A percentile compares a stretch with the other conserved stretches of the same genome.
phyloP scores from a whole-genome alignment of 495 filamentous ascomycete species.

The Usnea hakonensis region DNA sequence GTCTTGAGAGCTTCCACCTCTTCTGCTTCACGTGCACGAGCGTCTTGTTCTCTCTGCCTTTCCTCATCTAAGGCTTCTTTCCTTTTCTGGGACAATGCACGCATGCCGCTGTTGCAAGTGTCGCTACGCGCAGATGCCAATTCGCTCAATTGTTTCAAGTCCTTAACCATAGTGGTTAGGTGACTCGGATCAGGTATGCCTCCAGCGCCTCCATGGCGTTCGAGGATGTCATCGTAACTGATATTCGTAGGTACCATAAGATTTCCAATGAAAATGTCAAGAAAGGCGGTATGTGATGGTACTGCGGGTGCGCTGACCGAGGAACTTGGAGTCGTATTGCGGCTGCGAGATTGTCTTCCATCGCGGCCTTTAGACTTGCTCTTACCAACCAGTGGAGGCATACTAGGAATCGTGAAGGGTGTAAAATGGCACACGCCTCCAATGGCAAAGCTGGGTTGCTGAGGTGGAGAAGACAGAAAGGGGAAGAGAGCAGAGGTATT shows the following conservation, averaged over 20 bases:
- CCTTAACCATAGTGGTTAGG: constrained; percentile 58
- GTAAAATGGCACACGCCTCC: background rate
- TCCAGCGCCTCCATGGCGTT: constrained; percentile 53
- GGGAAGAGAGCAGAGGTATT: too few relatives aligned
- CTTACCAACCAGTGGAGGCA: constrained; percentile 48
- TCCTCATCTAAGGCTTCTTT: constrained; percentile 52
- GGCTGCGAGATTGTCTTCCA: constrained; percentile 66
- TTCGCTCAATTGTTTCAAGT: constrained; percentile 57
- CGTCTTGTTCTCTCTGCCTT: constrained; percentile 34
- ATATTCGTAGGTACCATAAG: constrained; percentile 49
- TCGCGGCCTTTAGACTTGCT: constrained; percentile 68
- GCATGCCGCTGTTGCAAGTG: constrained; percentile 64
- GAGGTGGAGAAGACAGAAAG: background rate
- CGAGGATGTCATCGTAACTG: constrained; percentile 66
- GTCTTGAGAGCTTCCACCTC: constrained; percentile 40
- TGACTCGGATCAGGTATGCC: constrained; percentile 67
- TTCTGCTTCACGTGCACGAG: constrained; percentile 37
- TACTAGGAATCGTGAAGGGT: constrained; percentile 19
- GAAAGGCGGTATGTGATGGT: constrained; percentile 45
- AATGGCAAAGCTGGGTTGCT: background rate
- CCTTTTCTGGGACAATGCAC: constrained; percentile 55
- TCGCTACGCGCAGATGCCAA: constrained; percentile 56
- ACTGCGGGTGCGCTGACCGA: constrained; percentile 42
- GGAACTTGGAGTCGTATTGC: constrained; percentile 77
- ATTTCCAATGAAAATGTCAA: constrained; percentile 58